Conservation (phyloP, 371 early-diverging fungal species). For the Mortierella sp. region DNA sequence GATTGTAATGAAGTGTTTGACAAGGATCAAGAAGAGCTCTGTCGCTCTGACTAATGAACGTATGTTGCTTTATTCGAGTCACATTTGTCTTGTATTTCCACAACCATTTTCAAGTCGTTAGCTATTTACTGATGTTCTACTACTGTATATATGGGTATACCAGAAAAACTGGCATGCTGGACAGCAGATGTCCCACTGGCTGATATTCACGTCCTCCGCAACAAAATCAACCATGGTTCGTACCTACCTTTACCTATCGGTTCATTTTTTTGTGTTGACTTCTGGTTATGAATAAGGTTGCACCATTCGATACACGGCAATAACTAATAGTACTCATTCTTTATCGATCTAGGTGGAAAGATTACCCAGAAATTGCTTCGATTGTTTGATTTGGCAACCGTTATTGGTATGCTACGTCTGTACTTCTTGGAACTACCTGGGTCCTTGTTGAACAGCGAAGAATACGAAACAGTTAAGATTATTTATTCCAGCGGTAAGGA, state of each 20-base stretch:
- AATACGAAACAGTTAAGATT: constrained; percentile 79
- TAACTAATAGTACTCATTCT: neutral
- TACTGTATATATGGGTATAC: neutral
- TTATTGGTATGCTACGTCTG: constrained; percentile 75
- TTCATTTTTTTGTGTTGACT: too few relatives aligned
- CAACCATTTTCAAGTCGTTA: too few relatives aligned
- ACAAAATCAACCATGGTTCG: constrained; percentile 69
- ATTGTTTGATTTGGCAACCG: constrained; percentile 66
- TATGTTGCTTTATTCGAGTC: constrained; percentile 20
- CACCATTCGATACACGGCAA: too few relatives aligned
- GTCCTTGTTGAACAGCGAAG: constrained; percentile 75
- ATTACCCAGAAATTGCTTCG: constrained; percentile 67
- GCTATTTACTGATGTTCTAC: neutral
- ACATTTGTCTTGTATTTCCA: neutral
- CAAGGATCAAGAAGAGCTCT: constrained; percentile 63
- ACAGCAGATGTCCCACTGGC: constrained; percentile 69
- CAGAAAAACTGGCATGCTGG: constrained; percentile 67
- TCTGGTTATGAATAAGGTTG: too few relatives aligned
- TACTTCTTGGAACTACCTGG: constrained; percentile 81
- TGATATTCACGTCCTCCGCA: constrained; percentile 73
- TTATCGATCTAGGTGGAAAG: constrained; percentile 44
- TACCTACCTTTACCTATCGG: neutral
- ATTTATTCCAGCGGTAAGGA: constrained; percentile 69
- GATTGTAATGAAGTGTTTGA: constrained; percentile 66
- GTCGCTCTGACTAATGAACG: constrained; percentile 51